Base-by-base conservation (phyloP, 306 rosid genomes). In the Parietaria judaica region DNA sequence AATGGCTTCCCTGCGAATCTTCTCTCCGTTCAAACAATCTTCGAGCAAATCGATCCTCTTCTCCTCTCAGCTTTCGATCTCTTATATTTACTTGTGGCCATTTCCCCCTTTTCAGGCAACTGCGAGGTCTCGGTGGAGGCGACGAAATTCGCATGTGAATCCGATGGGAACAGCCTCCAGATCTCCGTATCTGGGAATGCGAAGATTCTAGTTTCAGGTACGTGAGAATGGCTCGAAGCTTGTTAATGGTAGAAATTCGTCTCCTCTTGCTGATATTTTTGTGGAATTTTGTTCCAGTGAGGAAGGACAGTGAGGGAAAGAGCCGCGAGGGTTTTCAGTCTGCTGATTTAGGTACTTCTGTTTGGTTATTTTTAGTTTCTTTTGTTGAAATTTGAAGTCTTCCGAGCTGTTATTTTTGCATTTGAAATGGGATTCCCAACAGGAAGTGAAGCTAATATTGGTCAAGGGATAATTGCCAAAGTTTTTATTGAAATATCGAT, bases 121-220 rank as follows among this genome's bases (percentile, higher is more conserved):
- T 87, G 91, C 80, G 67, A 79, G 73, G 77, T 84, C 54, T 75
- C 76, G 1, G 72, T 87, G 36, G 80, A 81, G 50, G 84, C 86
- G 35, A 74, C n/a, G 34, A 79, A 54, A 9, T 84, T 78, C 80
- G 72, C 70, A 60, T 76, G 81, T 70, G 72, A 78, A 44, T 78
- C 83, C 23, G 79, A 69, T n/a, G 69, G 79, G 11, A 67, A 70
- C 36, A 23, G 57, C 71, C 72, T 80, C 63, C 70, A 61, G 65
- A 76, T 84, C 46, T 80, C 88, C 43, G 36, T 87, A 54, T 63
- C 79, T 14, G 78, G 67, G 50, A 74, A 59, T 54, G 74, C 79
- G 6, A 78, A 70, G 51, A 57, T 87, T 46, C 76, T 38, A 17
- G 70, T 84, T 17, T 78, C 89, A 65, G 88, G 91, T 80, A 52